Evolutionary conservation across 371 early-diverging fungal species (phyloP).

Genomic region (Umbelopsis sp.): DNA sequence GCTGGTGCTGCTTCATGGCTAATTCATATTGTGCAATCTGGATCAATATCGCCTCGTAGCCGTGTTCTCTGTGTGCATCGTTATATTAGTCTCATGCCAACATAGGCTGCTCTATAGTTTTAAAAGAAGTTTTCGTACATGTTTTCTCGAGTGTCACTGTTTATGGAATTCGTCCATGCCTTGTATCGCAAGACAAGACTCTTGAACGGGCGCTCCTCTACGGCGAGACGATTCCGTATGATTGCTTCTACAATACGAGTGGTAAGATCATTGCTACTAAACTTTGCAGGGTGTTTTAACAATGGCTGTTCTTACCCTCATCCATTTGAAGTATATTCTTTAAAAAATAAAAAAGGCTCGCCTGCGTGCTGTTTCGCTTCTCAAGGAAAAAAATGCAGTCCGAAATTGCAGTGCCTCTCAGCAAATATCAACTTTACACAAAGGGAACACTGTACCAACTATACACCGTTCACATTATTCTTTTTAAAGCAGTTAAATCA

Average conservation of each 20-base stretch:
- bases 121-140: neutral
- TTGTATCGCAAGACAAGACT: constrained; percentile 19
- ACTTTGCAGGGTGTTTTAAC: too few relatives aligned
- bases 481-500: too few relatives aligned
- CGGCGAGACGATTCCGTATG: constrained; percentile 25
- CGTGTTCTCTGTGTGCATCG: constrained; percentile 13
- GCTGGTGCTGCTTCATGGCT: constrained; percentile 23
- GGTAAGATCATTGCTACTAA: neutral
- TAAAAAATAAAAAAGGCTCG: too few relatives aligned
- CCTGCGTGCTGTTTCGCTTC: too few relatives aligned
- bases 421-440: too few relatives aligned
- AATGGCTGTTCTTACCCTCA: neutral
- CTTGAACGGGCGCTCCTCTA: constrained; percentile 25
- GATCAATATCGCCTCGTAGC: constrained; percentile 23
- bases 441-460: too few relatives aligned
- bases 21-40: constrained; percentile 26
- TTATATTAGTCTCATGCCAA: neutral
- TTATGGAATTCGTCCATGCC: constrained; percentile 19
- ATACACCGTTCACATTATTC: too few relatives aligned
- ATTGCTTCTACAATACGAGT: neutral
- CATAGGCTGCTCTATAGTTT: neutral
- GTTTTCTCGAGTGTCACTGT: constrained; percentile 20
- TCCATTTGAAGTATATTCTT: neutral
- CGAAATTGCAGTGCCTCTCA: too few relatives aligned
- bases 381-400: too few relatives aligned